phyloP scores from a whole-genome alignment of 345 rosid species.

The Dipteronia sinensis region DNA sequence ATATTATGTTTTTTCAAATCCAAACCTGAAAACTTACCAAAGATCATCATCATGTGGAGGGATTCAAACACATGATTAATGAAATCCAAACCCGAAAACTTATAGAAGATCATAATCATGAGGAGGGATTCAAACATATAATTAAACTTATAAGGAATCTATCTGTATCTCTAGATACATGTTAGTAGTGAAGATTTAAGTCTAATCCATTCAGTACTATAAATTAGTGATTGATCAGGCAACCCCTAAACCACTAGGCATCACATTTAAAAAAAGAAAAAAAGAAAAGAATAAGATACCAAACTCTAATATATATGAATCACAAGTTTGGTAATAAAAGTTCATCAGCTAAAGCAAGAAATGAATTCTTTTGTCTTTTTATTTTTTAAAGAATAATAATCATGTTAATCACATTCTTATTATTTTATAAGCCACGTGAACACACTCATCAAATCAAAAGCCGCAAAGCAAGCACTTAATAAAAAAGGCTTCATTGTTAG shows the following conservation, averaged over 20 bases:
- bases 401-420: background rate
- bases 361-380: too few species aligned
- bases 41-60: background rate
- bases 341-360: background rate
- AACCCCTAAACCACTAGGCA: too few species aligned
- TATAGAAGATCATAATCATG: background rate
- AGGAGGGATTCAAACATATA: background rate
- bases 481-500: background rate
- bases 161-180: too few species aligned
- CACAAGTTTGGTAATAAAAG: background rate
- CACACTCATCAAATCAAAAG: background rate
- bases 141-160: too few species aligned
- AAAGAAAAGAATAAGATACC: too few species aligned
- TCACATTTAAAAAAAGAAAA: too few species aligned
- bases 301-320: background rate
- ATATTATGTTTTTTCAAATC: too few species aligned
- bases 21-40: background rate
- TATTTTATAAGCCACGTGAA: background rate
- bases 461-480: background rate
- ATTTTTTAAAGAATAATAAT: background rate
- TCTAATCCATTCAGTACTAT: too few species aligned
- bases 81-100: background rate
- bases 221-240: too few species aligned
- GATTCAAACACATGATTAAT: background rate
- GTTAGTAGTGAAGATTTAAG: too few species aligned